phyloP scores from a whole-genome alignment of 1,284 basidiomycete species.

The Leccinum fuscescens region DNA sequence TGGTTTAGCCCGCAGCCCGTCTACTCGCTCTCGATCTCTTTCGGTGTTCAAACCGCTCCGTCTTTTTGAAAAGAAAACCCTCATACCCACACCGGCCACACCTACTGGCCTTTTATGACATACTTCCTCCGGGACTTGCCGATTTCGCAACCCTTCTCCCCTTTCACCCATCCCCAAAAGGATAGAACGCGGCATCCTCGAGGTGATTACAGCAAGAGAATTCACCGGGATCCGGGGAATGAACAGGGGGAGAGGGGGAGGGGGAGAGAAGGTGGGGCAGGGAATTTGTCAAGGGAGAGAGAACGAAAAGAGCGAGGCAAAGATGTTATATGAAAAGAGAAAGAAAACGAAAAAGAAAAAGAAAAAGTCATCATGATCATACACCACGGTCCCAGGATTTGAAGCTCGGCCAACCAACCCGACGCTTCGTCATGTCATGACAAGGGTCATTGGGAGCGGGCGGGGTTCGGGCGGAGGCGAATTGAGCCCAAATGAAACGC shows the following conservation, averaged over 20 bases:
- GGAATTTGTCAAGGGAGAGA: conserved; percentile 11
- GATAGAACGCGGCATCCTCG: conserved; percentile 26
- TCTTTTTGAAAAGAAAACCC: conserved; percentile 4
- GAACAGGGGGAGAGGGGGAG: neutral
- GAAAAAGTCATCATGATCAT: neutral
- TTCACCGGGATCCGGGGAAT: conserved; percentile 9
- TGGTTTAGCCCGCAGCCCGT: neutral
- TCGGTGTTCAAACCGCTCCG: neutral
- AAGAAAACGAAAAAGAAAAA: neutral
- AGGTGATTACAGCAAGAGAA: conserved; percentile 31
- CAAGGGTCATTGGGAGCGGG: conserved; percentile 24
- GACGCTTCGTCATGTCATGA: conserved; percentile 18
- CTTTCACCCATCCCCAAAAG: neutral
- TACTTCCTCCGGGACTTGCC: neutral
- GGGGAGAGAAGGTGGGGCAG: neutral
- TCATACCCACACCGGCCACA: conserved; percentile 16
- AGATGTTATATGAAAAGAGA: conserved; percentile 8
- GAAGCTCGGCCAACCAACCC: neutral
- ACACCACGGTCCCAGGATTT: neutral
- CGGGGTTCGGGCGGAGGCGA: conserved; percentile 27
- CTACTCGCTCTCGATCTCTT: neutral
- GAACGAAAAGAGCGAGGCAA: neutral
- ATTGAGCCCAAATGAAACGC: conserved; percentile 3
- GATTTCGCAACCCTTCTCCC: neutral
- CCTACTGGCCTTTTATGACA: neutral